These are phyloP conservation scores for Nicotiana tomentosiformis DNA, from an alignment of 257 asterid genomes.

Conservation along the genomic window DNA sequence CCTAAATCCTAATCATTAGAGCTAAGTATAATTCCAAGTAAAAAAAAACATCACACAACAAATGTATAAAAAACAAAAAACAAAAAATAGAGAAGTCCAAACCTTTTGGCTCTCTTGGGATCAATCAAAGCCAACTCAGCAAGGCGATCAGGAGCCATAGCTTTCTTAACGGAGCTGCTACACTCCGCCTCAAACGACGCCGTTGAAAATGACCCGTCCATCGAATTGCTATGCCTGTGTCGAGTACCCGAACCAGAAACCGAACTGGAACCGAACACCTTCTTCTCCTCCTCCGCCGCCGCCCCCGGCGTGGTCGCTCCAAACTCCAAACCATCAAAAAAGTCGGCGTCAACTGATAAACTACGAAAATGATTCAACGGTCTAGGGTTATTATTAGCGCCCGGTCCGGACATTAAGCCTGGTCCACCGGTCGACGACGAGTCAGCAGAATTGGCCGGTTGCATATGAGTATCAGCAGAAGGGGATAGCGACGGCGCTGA, in stretches of 20 bases:
- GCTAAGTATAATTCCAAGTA: not conserved
- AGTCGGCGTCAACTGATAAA: conserved; percentile 79
- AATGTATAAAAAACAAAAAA: not conserved
- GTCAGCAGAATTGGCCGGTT: conserved; percentile 22
- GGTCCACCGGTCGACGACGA: conserved; percentile 17
- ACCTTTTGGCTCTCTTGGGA: conserved; percentile 97
- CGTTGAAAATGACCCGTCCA: conserved; percentile 64
- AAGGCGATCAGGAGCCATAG: conserved; percentile 57
- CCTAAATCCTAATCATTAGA: not conserved
- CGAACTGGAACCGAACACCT: not conserved
- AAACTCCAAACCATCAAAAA: conserved; percentile 65
- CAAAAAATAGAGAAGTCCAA: conserved; percentile 1
- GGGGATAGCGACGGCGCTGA: conserved; percentile 23
- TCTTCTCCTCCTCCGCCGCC: conserved; percentile 15
- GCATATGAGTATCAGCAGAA: not conserved
- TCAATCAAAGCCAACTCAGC: conserved; percentile 82
- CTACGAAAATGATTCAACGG: conserved; percentile 57
- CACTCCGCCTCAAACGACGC: conserved; percentile 50
- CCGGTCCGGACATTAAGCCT: conserved; percentile 21
- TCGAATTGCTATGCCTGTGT: conserved; percentile 69
- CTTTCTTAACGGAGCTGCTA: conserved; percentile 50
- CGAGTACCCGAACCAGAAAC: conserved; percentile 22
- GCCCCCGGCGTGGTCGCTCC: conserved; percentile 25
- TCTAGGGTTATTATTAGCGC: conserved; percentile 8
- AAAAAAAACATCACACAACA: not conserved